Conservation (phyloP, 306 rosid genomes). For the Neltuma alba region DNA sequence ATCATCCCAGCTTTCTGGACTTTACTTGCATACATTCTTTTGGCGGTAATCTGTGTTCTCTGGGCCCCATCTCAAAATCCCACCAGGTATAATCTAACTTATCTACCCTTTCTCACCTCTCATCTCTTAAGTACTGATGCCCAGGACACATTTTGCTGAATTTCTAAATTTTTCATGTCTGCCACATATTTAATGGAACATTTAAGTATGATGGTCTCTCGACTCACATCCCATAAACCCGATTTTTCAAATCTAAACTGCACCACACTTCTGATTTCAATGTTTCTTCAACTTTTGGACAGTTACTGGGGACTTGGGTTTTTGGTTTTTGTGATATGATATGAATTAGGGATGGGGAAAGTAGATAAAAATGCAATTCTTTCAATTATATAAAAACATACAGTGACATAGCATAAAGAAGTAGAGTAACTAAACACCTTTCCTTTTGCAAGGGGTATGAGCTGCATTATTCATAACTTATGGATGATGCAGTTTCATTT, state of each 20-base stretch:
- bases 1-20: slow-evolving; percentile 79
- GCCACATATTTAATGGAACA: neutral
- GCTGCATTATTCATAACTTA: neutral
- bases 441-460: neutral
- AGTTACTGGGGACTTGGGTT: neutral
- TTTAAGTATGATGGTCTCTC: neutral
- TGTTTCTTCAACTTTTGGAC: neutral
- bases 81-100: slow-evolving; percentile 54
- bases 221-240: neutral
- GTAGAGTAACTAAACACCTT: neutral
- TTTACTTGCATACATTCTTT: slow-evolving; percentile 58
- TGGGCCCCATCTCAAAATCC: slow-evolving; percentile 81
- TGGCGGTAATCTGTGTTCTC: slow-evolving; percentile 66
- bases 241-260: neutral
- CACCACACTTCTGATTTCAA: neutral
- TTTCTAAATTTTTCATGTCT: neutral
- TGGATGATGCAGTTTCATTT: slow-evolving; percentile 24
- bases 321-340: neutral
- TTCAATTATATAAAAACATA: neutral
- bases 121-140: slow-evolving; percentile 42
- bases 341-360: neutral
- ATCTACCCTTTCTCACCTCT: neutral
- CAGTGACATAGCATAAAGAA: neutral
- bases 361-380: neutral
- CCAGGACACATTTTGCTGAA: slow-evolving; percentile 5